Conservation (phyloP, 805 yeast genomes). For the Monosporozyma servazzii region DNA sequence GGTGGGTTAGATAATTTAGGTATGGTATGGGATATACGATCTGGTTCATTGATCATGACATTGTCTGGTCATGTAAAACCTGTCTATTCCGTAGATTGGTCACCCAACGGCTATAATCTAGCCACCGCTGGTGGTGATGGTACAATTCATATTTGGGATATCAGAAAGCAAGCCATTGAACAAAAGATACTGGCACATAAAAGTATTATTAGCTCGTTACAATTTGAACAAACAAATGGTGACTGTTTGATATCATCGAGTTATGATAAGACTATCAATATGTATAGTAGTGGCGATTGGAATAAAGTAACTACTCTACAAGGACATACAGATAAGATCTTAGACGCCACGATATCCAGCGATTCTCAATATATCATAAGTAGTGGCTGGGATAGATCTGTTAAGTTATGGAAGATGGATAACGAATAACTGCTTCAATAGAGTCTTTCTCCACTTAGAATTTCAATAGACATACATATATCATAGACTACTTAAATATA, state of each 20-base stretch:
- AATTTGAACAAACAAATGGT: slow-evolving; percentile 40
- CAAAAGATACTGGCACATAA: slow-evolving; percentile 61
- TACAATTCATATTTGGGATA: slow-evolving; percentile 75
- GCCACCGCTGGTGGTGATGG: slow-evolving; percentile 85
- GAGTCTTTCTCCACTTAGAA: not conserved
- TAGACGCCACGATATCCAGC: slow-evolving; percentile 52
- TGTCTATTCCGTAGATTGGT: slow-evolving; percentile 63
- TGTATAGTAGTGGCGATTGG: slow-evolving; percentile 71
- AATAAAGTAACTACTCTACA: slow-evolving; percentile 40
- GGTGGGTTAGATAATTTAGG: slow-evolving; percentile 73
- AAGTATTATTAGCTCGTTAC: slow-evolving; percentile 58
- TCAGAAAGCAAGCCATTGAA: slow-evolving; percentile 37
- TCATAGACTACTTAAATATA: not conserved
- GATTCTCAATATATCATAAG: slow-evolving; percentile 41
- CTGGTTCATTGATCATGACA: slow-evolving; percentile 54
- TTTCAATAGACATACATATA: not conserved
- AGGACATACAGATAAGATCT: slow-evolving; percentile 59
- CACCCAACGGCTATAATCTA: slow-evolving; percentile 62
- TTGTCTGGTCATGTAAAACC: slow-evolving; percentile 65
- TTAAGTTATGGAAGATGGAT: slow-evolving; percentile 50
- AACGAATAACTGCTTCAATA: not conserved
- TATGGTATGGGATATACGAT: slow-evolving; percentile 77
- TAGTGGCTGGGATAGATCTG: slow-evolving; percentile 79
- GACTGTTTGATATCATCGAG: slow-evolving; percentile 50
- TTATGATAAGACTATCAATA: slow-evolving; percentile 58